Conservation (phyloP, 352 stramenopile species). For the Phytopythium sindhum region DNA sequence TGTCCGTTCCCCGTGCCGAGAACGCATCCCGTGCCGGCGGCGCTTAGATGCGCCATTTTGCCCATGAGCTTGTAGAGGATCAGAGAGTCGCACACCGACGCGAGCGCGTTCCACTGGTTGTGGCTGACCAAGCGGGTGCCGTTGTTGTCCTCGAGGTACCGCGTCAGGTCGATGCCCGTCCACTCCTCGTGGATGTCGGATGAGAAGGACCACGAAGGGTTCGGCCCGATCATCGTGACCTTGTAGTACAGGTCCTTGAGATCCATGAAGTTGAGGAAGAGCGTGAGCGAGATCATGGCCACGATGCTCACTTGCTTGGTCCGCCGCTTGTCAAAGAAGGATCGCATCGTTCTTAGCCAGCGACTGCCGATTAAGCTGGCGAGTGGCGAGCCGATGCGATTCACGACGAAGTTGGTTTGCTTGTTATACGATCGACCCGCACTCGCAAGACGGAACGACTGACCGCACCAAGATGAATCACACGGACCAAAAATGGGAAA, state of each 20-base stretch:
- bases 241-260: conserved; percentile 27
- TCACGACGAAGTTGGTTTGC: no score
- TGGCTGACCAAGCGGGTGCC: conserved; percentile 6
- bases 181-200: conserved; percentile 14
- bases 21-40: conserved; percentile 12
- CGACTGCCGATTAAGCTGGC: neutral
- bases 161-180: conserved; percentile 18
- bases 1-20: conserved; percentile 4
- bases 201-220: conserved; percentile 15
- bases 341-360: neutral
- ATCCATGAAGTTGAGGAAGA: conserved; percentile 26
- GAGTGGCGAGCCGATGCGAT: neutral
- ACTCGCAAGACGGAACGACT: no score
- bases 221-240: conserved; percentile 18
- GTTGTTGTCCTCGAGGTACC: conserved; percentile 13
- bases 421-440: no score
- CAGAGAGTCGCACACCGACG: conserved; percentile 17
- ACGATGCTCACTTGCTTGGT: conserved; percentile 16
- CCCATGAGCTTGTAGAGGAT: conserved; percentile 12
- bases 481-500: no score
- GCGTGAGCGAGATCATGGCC: conserved; percentile 19
- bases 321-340: neutral
- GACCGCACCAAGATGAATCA: no score
- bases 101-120: conserved; percentile 26
- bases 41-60: conserved; percentile 18